Evolutionary conservation across 176 grass and related monocot genomes (phyloP).

Genomic region (Carex littledalei): DNA sequence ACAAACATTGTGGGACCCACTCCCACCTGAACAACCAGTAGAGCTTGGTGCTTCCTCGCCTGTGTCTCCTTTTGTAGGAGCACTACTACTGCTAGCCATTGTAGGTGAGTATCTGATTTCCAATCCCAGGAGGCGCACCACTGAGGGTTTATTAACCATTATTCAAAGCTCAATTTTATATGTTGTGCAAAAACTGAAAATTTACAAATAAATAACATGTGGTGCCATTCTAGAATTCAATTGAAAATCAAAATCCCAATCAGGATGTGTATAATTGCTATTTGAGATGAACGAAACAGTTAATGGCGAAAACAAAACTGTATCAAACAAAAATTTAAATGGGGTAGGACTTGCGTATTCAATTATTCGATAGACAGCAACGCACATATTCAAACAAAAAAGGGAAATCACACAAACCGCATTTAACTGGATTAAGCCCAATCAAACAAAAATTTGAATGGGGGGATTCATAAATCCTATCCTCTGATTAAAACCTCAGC

Average conservation of each 20-base stretch:
- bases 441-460: background rate
- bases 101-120: background rate
- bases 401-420: background rate
- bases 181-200: background rate
- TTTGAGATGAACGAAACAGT: background rate
- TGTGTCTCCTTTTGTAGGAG: constrained; percentile 8
- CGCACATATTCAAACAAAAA: background rate
- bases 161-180: background rate
- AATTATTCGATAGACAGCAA: too few relatives aligned
- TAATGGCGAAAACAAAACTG: background rate
- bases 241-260: background rate
- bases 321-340: background rate
- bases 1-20: background rate
- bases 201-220: background rate
- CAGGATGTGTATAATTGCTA: background rate
- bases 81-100: constrained; percentile 5
- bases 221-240: background rate
- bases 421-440: background rate
- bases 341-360: too few relatives aligned
- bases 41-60: background rate
- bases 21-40: background rate
- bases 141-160: background rate
- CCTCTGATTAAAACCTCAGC: background rate
- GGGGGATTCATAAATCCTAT: background rate
- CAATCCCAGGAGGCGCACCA: background rate